Evolutionary conservation across 371 early-diverging fungal genomes (phyloP).

Genomic region (Blakeslea trispora): DNA sequence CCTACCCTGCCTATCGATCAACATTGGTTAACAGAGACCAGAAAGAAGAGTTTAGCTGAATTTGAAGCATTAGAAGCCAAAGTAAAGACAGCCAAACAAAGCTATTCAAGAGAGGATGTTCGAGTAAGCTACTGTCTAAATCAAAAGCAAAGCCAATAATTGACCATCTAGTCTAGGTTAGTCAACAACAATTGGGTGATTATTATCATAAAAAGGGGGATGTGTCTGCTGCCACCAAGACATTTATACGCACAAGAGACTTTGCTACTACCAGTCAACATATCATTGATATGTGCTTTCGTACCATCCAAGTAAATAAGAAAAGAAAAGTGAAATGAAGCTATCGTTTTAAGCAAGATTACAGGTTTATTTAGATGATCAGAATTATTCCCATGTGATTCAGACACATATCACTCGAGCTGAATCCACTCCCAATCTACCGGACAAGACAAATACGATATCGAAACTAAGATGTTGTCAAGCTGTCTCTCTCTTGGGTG

Average conservation of each 20-base stretch:
- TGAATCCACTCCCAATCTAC: slow-evolving; percentile 66
- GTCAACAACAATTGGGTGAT: slow-evolving; percentile 75
- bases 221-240: slow-evolving; percentile 63
- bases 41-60: slow-evolving; percentile 40
- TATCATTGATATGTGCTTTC: slow-evolving; percentile 78
- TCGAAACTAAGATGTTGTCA: slow-evolving; percentile 71
- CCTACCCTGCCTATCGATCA: slow-evolving; percentile 14
- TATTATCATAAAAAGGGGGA: slow-evolving; percentile 75
- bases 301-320: slow-evolving; percentile 69
- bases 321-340: too few species aligned
- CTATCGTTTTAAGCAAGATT: too few species aligned
- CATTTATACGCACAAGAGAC: slow-evolving; percentile 74
- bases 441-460: slow-evolving; percentile 56
- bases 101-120: slow-evolving; percentile 79
- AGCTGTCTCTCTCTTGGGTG: slow-evolving; percentile 62
- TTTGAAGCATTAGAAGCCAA: slow-evolving; percentile 72
- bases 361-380: slow-evolving; percentile 69
- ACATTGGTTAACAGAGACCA: slow-evolving; percentile 67
- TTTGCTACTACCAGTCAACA: slow-evolving; percentile 76
- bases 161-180: slow-evolving; percentile 53
- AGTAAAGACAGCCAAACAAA: slow-evolving; percentile 71
- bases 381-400: slow-evolving; percentile 67
- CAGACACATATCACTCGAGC: slow-evolving; percentile 75
- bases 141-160: too few species aligned
- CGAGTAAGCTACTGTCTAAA: too few species aligned